Evolutionary conservation across 2,329 filamentous ascomycete species (phyloP), one percentile per base, ranked within the genome.

Genomic region (Clarireedia paspali): DNA sequence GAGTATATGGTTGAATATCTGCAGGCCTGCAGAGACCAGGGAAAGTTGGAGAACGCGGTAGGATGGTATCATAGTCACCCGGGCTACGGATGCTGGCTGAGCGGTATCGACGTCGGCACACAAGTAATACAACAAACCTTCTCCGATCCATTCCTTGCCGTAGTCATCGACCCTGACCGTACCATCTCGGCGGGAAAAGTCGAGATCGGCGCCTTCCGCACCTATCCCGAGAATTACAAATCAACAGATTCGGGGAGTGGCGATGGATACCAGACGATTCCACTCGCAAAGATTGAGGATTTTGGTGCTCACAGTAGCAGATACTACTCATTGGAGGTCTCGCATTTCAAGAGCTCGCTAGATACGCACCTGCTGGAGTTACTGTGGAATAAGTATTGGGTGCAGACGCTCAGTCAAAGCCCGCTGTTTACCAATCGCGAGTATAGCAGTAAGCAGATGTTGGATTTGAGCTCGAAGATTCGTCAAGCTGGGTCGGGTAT

Each of bases 311-410:
- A 99, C 70, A 85, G 88, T 14, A 88, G 83, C 70, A 84, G 88
- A 55, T 99, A 99, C 75, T 99, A 99, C 73, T 80, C 87, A 14
- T 80, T 99, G 5, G 88, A 95, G 59, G 88, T 97, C 14, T 90
- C 90, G 34, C 90, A 95, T 72, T 99, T 90, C 80, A 97, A 97
- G 75, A 94, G 89, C 61, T 87, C 88, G 0, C 84, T 99, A 27
- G 94, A 99, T 72, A 81, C 85, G 2, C 87, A 91, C 65, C 79
- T 99, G 24, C 78, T 99, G 5, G 89, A 95, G 67, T 80, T 90
- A 51, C 77, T 99, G 30, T 97, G 94, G 94, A 96, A 96, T 76
- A 97, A 97, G 73, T 99, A 99, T 77, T 96, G 91, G 94, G 91
- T 96, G 36, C 89, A 95, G 68, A 99, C 94, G 5, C 81, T 99